phyloP scores from a whole-genome alignment of 345 rosid genomes.

The Capsella bursapastoris region DNA sequence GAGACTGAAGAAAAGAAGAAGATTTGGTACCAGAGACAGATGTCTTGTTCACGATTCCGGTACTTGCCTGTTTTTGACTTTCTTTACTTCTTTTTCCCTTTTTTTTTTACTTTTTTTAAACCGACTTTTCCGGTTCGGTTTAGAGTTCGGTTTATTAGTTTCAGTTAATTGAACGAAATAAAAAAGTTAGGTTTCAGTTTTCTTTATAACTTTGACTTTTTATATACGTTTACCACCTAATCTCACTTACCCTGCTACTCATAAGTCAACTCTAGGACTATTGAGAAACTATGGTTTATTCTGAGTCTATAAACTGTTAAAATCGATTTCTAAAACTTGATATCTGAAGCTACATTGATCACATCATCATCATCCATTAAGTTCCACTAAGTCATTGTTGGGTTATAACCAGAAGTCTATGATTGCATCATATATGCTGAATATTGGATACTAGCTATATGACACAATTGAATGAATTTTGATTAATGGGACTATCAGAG shows the following conservation, averaged over 20 bases:
- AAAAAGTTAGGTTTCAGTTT: constrained; percentile 32
- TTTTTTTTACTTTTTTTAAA: constrained; percentile 9
- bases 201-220: constrained; percentile 29
- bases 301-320: no score
- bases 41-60: constrained; percentile 30
- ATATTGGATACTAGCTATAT: constrained; percentile 21
- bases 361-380: neutral
- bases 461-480: constrained; percentile 4
- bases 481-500: constrained; percentile 32
- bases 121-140: constrained; percentile 20
- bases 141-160: neutral
- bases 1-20: constrained; percentile 25
- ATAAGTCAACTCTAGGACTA: constrained; percentile 12
- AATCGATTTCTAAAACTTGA: neutral
- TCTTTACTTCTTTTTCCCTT: neutral
- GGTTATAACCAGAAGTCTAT: constrained; percentile 15
- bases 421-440: constrained; percentile 11
- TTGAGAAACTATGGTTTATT: neutral
- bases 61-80: constrained; percentile 31
- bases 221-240: constrained; percentile 17
- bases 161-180: neutral
- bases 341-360: constrained; percentile 6
- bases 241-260: constrained; percentile 22
- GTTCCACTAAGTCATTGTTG: constrained; percentile 7
- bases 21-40: constrained; percentile 22